Evolutionary conservation across 805 yeast genomes (phyloP).

Genomic region (Yamadazyma philogaea): DNA sequence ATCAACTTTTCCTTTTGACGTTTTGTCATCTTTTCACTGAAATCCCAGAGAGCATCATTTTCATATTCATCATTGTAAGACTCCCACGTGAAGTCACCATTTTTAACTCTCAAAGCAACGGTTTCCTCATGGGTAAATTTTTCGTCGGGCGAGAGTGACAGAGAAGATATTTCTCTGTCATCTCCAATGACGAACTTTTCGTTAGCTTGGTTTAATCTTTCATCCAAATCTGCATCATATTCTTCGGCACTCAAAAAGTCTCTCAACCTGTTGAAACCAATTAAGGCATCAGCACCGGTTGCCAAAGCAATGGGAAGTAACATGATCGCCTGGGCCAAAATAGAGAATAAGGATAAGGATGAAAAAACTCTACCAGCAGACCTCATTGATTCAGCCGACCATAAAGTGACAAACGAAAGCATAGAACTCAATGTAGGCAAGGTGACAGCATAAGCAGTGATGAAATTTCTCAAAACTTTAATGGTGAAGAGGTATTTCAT

Average conservation of each 20-base stretch:
- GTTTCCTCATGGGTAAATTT: not conserved
- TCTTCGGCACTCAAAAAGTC: conserved; percentile 28
- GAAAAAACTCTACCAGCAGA: conserved; percentile 41
- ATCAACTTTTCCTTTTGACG: conserved; percentile 12
- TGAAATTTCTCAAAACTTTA: conserved; percentile 39
- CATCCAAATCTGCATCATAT: conserved; percentile 15
- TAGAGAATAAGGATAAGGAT: conserved; percentile 39
- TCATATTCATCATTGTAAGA: conserved; percentile 24
- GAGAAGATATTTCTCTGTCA: conserved; percentile 2
- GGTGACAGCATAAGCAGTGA: conserved; percentile 44
- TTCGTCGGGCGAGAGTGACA: conserved; percentile 1
- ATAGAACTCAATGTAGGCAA: conserved; percentile 43
- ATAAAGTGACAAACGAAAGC: conserved; percentile 44
- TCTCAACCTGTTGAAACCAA: conserved; percentile 33
- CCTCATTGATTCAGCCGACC: conserved; percentile 41
- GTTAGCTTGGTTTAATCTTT: conserved; percentile 9
- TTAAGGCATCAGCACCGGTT: conserved; percentile 43
- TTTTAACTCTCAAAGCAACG: conserved; percentile 21
- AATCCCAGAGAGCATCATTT: conserved; percentile 24
- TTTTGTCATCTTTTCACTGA: conserved; percentile 12
- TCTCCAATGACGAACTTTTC: conserved; percentile 13
- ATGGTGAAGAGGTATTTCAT: conserved; percentile 41
- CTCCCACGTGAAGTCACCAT: conserved; percentile 34
- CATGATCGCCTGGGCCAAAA: conserved; percentile 44
- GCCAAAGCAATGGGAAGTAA: conserved; percentile 43